Evolutionary conservation across 768 basidiomycete species (phyloP).

Genomic region (Boletus rubroflammeus): DNA sequence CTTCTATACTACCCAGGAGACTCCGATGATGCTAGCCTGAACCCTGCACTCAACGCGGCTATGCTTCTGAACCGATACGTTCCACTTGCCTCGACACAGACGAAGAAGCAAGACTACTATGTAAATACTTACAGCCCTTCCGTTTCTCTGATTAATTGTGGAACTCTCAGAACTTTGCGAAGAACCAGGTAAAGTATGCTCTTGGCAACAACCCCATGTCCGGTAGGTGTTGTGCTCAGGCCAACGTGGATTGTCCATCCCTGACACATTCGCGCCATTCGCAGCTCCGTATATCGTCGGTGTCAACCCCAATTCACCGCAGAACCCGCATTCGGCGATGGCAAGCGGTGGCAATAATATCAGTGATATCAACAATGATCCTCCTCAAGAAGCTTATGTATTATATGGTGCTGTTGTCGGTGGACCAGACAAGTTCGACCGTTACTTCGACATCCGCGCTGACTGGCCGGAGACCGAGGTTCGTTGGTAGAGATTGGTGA

Average conservation of each 20-base stretch:
- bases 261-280: background rate
- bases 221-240: conserved; percentile 38
- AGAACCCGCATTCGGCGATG: conserved; percentile 87
- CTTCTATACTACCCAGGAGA: conserved; percentile 80
- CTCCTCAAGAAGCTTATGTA: conserved; percentile 66
- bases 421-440: conserved; percentile 74
- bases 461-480: conserved; percentile 92
- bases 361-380: conserved; percentile 64
- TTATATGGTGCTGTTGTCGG: conserved; percentile 89
- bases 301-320: conserved; percentile 83
- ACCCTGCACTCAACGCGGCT: conserved; percentile 84
- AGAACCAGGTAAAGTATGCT: conserved; percentile 74
- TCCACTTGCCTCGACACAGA: conserved; percentile 59
- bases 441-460: conserved; percentile 79
- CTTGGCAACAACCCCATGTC: conserved; percentile 91
- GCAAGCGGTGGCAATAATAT: conserved; percentile 81
- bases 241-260: background rate
- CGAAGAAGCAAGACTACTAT: conserved; percentile 57
- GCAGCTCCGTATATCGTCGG: conserved; percentile 72
- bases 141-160: conserved; percentile 3
- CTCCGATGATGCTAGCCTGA: conserved; percentile 74
- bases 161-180: conserved; percentile 58
- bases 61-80: conserved; percentile 80
- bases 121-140: conserved; percentile 36
- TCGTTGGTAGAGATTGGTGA: conserved; percentile 3